Percentiles rank a stretch among this genome's conserved stretches.
Conservation (phyloP, 768 basidiomycete species). For the Rhizopogon rudus region DNA sequence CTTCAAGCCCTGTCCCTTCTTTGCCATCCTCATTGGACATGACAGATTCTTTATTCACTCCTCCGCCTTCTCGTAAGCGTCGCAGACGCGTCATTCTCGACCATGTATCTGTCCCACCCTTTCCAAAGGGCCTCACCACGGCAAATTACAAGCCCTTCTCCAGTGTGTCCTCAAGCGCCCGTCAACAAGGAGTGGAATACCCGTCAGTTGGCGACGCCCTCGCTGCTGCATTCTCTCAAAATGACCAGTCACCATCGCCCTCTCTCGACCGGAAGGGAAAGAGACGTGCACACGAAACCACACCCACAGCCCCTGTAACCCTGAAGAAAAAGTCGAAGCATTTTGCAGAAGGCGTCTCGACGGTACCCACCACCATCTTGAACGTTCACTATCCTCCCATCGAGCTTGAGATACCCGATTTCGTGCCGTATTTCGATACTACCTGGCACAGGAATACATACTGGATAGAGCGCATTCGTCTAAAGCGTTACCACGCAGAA, state of each 20-base stretch:
- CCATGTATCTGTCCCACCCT: constrained; percentile 15
- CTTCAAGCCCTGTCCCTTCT: not conserved
- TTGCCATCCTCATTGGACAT: constrained; percentile 6
- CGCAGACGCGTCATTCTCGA: constrained; percentile 10
- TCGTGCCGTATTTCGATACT: not conserved
- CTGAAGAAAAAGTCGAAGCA: not conserved
- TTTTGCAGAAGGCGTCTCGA: constrained; percentile 1
- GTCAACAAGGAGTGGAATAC: not conserved
- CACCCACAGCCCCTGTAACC: not conserved
- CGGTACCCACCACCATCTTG: not conserved
- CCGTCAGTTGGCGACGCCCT: not conserved
- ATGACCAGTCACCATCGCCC: not conserved
- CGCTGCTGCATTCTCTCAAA: not conserved
- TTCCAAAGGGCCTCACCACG: constrained; percentile 18
- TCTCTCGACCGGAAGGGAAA: constrained; percentile 15
- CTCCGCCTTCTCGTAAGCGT: constrained; percentile 14
- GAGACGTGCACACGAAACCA: constrained; percentile 10
- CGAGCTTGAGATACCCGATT: not conserved
- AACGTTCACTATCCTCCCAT: constrained; percentile 10
- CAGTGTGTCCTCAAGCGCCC: not conserved
- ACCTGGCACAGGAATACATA: not conserved
- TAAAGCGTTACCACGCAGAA: not conserved
- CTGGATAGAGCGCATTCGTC: not conserved
- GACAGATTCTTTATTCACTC: constrained; percentile 24
- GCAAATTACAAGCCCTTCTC: constrained; percentile 12